Evolutionary conservation across 2,329 filamentous ascomycete genomes (phyloP).

Genomic region (Didymosphaeria variabile): DNA sequence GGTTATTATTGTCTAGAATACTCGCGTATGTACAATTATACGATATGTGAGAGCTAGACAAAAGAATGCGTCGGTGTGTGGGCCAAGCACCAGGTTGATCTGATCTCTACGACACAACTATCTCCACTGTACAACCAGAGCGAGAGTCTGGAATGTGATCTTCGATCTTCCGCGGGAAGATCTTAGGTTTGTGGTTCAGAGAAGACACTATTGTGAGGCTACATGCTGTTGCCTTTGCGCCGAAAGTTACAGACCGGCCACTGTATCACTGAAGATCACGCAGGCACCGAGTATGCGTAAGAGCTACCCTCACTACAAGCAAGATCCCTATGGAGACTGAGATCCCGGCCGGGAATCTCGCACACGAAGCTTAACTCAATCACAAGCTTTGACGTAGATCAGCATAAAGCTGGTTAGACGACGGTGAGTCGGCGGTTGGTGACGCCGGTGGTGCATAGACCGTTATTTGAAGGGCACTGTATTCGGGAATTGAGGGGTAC

Average conservation of each 20-base stretch:
- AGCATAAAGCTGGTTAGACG: neutral
- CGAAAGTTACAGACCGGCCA: neutral
- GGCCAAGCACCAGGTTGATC: neutral
- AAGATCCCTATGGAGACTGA: neutral
- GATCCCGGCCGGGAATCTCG: neutral
- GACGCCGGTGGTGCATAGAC: slow-evolving; percentile 18
- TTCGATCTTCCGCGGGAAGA: neutral
- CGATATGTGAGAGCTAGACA: slow-evolving; percentile 6
- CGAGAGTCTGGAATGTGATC: neutral
- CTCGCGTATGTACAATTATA: neutral
- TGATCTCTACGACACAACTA: neutral
- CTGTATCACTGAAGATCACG: neutral
- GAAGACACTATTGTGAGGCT: neutral
- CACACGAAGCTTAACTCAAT: slow-evolving; percentile 1
- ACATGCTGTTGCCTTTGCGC: neutral
- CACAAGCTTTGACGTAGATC: slow-evolving; percentile 14
- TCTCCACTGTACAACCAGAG: neutral
- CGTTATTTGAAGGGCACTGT: slow-evolving; percentile 2
- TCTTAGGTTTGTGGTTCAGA: neutral
- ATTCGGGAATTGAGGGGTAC: neutral
- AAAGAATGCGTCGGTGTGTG: slow-evolving; percentile 6
- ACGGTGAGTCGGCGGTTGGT: slow-evolving; percentile 24
- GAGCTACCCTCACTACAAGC: slow-evolving; percentile 25
- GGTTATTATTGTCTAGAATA: slow-evolving; percentile 21
- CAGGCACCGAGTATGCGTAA: neutral